Conservation (phyloP, 2,329 filamentous ascomycete genomes). For the Huntiella bhutanensis region DNA sequence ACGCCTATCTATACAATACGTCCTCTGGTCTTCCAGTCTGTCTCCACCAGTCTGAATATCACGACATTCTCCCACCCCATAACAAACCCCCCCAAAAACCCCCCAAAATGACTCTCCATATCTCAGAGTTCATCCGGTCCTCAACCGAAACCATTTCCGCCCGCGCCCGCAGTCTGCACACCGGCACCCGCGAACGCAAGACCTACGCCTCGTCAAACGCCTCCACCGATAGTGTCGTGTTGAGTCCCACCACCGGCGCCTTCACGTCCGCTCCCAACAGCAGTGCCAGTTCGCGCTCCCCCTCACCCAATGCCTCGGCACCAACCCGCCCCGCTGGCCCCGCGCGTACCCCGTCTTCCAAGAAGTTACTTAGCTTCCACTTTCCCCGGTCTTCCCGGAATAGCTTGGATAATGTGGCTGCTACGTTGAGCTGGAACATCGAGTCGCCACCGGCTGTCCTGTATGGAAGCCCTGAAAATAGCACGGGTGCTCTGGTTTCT, state of each 20-base stretch:
- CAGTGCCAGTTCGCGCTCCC: constrained; percentile 15
- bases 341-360: constrained; percentile 8
- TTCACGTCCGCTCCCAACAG: constrained; percentile 16
- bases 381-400: constrained; percentile 15
- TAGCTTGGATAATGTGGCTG: constrained; percentile 23
- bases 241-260: constrained; percentile 14
- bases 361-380: constrained; percentile 22
- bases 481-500: constrained; percentile 69
- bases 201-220: constrained; percentile 10
- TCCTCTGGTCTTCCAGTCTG: no score
- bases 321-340: not conserved
- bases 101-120: constrained; percentile 34
- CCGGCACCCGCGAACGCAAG: constrained; percentile 6
- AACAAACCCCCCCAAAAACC: not conserved
- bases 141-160: constrained; percentile 31
- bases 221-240: constrained; percentile 18
- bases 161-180: constrained; percentile 9
- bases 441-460: constrained; percentile 79
- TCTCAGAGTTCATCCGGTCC: constrained; percentile 36
- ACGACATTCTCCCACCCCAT: no score
- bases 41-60: no score
- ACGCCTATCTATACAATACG: no score
- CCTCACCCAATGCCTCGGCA: constrained; percentile 11
- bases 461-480: constrained; percentile 55
- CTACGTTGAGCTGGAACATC: constrained; percentile 38